A percentile compares a stretch with the other conserved stretches of the same genome.
phyloP scores from a whole-genome alignment of 2,329 filamentous ascomycete species.

The Apiospora malaysiana region DNA sequence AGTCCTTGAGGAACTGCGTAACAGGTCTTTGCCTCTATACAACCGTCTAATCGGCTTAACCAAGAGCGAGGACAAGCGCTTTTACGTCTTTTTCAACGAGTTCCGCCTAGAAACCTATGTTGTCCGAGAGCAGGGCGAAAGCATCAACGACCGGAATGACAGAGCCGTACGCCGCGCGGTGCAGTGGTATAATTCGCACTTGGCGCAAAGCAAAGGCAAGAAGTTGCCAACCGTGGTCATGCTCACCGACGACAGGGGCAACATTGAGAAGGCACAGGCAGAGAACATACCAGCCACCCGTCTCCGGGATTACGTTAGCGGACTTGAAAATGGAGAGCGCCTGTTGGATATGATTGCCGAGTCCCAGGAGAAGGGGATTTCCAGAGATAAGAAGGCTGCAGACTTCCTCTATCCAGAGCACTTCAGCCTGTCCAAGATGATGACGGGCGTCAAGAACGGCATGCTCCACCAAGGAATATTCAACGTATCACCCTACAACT shows the following conservation, averaged over 20 bases:
- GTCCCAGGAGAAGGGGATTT: conserved; percentile 70
- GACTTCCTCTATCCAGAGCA: conserved; percentile 89
- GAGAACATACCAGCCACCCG: conserved; percentile 75
- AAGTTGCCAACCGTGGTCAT: conserved; percentile 82
- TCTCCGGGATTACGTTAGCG: conserved; percentile 78
- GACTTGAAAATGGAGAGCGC: conserved; percentile 81
- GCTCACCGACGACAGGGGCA: conserved; percentile 91
- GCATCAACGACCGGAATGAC: conserved; percentile 96
- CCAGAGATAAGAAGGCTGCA: conserved; percentile 66
- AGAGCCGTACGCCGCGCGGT: conserved; percentile 85
- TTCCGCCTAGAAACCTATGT: conserved; percentile 93
- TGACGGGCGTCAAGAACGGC: conserved; percentile 89
- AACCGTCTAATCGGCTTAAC: conserved; percentile 90
- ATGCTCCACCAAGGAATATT: conserved; percentile 93
- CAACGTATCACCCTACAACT: conserved; percentile 97
- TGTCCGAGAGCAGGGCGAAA: conserved; percentile 74
- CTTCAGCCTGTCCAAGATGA: conserved; percentile 86
- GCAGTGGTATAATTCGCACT: conserved; percentile 87
- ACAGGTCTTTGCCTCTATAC: conserved; percentile 91
- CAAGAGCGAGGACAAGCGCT: conserved; percentile 95
- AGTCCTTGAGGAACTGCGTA: conserved; percentile 93
- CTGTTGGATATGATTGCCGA: conserved; percentile 94
- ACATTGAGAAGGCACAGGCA: conserved; percentile 78
- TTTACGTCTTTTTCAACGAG: conserved; percentile 99
- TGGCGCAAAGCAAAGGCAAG: conserved; percentile 67